Evolutionary conservation across 75 land plant species (phyloP).

Genomic region (Larix kaempferi): DNA sequence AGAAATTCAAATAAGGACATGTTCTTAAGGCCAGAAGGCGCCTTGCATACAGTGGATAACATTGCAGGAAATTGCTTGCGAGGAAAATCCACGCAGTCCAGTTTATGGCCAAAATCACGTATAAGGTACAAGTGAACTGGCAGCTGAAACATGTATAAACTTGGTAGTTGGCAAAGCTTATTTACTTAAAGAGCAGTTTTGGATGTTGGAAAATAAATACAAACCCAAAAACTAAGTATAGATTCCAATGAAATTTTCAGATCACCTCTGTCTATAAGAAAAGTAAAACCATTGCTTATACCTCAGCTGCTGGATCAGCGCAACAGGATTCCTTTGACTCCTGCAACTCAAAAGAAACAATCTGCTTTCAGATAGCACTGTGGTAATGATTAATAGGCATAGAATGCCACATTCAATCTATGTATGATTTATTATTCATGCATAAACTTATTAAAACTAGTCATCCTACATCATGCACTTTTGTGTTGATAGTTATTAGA

Average conservation of each 20-base stretch:
- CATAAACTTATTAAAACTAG: background rate
- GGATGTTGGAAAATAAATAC: background rate
- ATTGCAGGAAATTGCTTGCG: constrained; percentile 32
- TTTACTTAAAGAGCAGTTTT: background rate
- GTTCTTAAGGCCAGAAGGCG: constrained; percentile 36
- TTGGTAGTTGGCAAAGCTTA: background rate
- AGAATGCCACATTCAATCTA: background rate
- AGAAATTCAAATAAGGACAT: constrained; percentile 40
- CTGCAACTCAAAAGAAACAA: constrained; percentile 8
- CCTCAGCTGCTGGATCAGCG: constrained; percentile 76
- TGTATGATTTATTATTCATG: background rate
- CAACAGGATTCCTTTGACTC: constrained; percentile 35
- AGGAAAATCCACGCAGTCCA: constrained; percentile 41
- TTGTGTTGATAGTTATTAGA: background rate
- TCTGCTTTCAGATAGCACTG: background rate
- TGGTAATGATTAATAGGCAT: background rate
- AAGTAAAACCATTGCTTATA: constrained; percentile 9
- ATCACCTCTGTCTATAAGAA: background rate
- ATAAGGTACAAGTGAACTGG: constrained; percentile 72
- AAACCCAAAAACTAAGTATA: constrained; percentile 3
- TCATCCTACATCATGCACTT: background rate
- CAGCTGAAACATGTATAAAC: constrained; percentile 41
- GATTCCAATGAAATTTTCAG: constrained; percentile 1
- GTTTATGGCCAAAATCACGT: constrained; percentile 63
- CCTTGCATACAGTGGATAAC: constrained; percentile 18